These are phyloP conservation scores for Annulohypoxylon bovei DNA, from an alignment of 495 filamentous ascomycete genomes.

Conservation along the genomic window DNA sequence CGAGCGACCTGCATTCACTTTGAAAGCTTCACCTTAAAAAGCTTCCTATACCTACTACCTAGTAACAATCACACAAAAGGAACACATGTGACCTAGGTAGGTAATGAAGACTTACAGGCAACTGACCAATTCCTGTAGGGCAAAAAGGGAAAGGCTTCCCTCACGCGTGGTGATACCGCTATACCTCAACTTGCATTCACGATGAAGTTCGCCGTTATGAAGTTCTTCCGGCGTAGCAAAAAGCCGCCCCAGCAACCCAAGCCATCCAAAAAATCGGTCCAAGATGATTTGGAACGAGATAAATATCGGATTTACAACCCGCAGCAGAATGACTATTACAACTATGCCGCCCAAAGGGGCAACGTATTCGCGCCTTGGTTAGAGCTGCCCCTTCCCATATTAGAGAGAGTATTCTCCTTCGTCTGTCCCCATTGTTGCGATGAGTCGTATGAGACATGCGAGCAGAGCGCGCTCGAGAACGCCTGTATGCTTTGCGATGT, in stretches of 20 bases:
- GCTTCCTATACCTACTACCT: not conserved
- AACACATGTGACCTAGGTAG: not conserved
- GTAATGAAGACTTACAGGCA: not conserved
- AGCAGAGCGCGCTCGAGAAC: conserved; percentile 82
- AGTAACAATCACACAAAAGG: not conserved
- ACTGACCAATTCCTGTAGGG: not conserved
- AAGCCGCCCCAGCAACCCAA: conserved; percentile 44
- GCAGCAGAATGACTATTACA: conserved; percentile 24
- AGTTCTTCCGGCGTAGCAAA: conserved; percentile 55
- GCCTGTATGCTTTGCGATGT: conserved; percentile 96
- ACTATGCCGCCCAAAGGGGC: conserved; percentile 33
- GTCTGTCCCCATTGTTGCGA: conserved; percentile 88
- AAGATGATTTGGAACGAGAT: conserved; percentile 40
- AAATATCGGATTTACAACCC: conserved; percentile 42
- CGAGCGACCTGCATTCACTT: not conserved
- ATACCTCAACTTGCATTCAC: not conserved
- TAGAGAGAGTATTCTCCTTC: conserved; percentile 77
- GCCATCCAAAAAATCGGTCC: conserved; percentile 21
- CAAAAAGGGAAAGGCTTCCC: not conserved
- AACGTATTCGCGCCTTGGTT: conserved; percentile 46
- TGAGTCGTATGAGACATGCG: conserved; percentile 79
- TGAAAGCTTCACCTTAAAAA: not conserved
- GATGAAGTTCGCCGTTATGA: conserved; percentile 48
- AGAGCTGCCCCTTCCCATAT: conserved; percentile 68
- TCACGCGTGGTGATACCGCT: not conserved